These are phyloP conservation scores for Ogataea paradorogensis DNA, from an alignment of 805 yeast species.

Conservation along the genomic window DNA sequence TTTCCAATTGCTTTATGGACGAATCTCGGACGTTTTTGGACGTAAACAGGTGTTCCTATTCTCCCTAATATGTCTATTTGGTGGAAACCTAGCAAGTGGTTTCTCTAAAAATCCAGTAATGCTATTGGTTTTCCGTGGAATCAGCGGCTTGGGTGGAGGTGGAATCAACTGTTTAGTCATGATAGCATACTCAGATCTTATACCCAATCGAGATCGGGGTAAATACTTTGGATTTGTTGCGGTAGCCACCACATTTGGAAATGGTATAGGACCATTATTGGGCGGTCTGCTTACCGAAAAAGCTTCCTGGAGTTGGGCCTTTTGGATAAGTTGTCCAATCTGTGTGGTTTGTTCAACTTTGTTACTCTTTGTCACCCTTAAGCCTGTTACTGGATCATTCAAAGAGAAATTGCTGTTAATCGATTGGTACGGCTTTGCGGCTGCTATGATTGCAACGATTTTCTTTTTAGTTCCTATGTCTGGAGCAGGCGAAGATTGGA, in stretches of 20 bases:
- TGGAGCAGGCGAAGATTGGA: slow-evolving; percentile 56
- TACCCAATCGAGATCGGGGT: slow-evolving; percentile 50
- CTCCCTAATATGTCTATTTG: slow-evolving; percentile 37
- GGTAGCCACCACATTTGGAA: slow-evolving; percentile 46
- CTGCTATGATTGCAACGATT: slow-evolving; percentile 41
- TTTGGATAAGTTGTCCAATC: slow-evolving; percentile 45
- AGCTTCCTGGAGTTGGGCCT: slow-evolving; percentile 52
- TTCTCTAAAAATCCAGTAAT: slow-evolving; percentile 45
- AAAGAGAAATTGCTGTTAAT: slow-evolving; percentile 39
- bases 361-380: slow-evolving; percentile 25
- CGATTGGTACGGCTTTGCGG: slow-evolving; percentile 37
- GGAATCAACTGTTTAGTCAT: slow-evolving; percentile 48
- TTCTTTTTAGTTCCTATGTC: slow-evolving; percentile 51
- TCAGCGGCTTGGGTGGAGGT: slow-evolving; percentile 56
- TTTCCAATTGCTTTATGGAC: slow-evolving; percentile 52
- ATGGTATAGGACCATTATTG: slow-evolving; percentile 53
- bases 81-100: slow-evolving; percentile 50
- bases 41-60: slow-evolving; percentile 43
- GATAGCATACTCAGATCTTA: slow-evolving; percentile 54
- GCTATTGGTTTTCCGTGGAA: slow-evolving; percentile 48
- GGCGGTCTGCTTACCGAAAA: slow-evolving; percentile 48
- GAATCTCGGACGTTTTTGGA: slow-evolving; percentile 54
- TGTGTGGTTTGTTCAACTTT: slow-evolving; percentile 12
- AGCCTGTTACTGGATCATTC: slow-evolving; percentile 35
- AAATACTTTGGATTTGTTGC: slow-evolving; percentile 56